Evolutionary conservation across 1,284 basidiomycete species (phyloP), one percentile per base, ranked within the genome.

Genomic region (Fomes fomentarius): DNA sequence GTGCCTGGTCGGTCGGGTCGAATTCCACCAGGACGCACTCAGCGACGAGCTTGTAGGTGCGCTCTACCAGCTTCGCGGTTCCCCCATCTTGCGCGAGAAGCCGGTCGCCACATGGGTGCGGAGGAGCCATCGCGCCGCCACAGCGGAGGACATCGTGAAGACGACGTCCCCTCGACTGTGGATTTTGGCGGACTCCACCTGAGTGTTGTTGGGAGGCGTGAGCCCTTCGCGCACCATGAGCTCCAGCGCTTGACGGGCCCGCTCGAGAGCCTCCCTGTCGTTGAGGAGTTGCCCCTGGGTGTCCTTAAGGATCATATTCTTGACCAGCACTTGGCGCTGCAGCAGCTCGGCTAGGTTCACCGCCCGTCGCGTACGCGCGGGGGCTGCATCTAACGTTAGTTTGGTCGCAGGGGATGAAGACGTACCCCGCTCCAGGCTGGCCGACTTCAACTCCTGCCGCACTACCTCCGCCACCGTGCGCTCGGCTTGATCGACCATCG

Each of bases 1-100:
- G 41, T 9, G 33, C 33, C 1, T 21, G 28, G n/a, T n/a, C n/a
- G n/a, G n/a, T n/a, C 6, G 50, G 54, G 46, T 52, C 26, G 35
- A 56, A 56, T 0, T 19, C 15, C 2, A 49, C 37, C 0, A 50
- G 50, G 4, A 49, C 50, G 3, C 42, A 9, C 31, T 52, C 50
- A 0, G 42, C 55, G 0, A 57, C 47, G 0, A 57, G 39, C 40
- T 38, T 52, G 44, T 50, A 57, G 1, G 25, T 35, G 21, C 43
- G 31, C 6, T 38, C 39, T 8, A 50, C 30, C 2, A 57, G 19
- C 24, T 26, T 30, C 2, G 51, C 56, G 0, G 22, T 12, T 22
- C 28, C 0, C 51, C 51, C 40, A 57, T 39, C 37, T 41, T 47
- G n/a, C 30, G 15, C 2, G 56, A 35, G 34, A 57, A 57, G n/a